These are phyloP conservation scores for Exophiala lecanii-corni DNA, from an alignment of 2,329 filamentous ascomycete genomes.

Conservation along the genomic window DNA sequence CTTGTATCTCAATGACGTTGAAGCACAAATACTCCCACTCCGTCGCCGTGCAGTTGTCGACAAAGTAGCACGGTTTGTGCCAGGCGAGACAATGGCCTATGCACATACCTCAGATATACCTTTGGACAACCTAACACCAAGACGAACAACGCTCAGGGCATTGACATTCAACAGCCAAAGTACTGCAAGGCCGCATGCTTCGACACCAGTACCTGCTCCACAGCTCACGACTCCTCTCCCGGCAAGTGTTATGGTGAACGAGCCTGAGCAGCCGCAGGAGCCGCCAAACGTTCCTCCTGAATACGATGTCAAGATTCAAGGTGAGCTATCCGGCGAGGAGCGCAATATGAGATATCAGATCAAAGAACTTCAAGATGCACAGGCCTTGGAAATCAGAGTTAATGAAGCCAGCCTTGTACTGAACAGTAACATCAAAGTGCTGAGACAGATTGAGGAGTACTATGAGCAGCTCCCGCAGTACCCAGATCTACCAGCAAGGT, in stretches of 20 bases:
- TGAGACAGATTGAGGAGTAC: conserved; percentile 26
- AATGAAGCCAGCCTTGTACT: conserved; percentile 34
- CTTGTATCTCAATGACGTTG: conserved; percentile 33
- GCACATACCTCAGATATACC: not conserved
- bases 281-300: conserved; percentile 8
- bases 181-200: conserved; percentile 9
- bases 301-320: conserved; percentile 6
- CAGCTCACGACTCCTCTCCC: conserved; percentile 1
- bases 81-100: not conserved
- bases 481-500: conserved; percentile 4
- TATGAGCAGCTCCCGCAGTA: conserved; percentile 18
- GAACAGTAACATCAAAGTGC: conserved; percentile 30
- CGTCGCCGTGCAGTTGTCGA: conserved; percentile 31
- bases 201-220: not conserved
- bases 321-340: conserved; percentile 3
- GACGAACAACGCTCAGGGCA: not conserved
- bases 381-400: conserved; percentile 36
- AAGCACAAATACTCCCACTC: conserved; percentile 6
- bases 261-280: conserved; percentile 1
- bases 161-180: conserved; percentile 29
- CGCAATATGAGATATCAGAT: conserved; percentile 23
- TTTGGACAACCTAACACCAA: not conserved
- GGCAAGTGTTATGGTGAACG: not conserved
- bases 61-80: no score
- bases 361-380: conserved; percentile 34